Evolutionary conservation across 768 basidiomycete genomes (phyloP), one percentile per base, ranked within the genome.

Genomic region (Macrolepiota fuliginosa): DNA sequence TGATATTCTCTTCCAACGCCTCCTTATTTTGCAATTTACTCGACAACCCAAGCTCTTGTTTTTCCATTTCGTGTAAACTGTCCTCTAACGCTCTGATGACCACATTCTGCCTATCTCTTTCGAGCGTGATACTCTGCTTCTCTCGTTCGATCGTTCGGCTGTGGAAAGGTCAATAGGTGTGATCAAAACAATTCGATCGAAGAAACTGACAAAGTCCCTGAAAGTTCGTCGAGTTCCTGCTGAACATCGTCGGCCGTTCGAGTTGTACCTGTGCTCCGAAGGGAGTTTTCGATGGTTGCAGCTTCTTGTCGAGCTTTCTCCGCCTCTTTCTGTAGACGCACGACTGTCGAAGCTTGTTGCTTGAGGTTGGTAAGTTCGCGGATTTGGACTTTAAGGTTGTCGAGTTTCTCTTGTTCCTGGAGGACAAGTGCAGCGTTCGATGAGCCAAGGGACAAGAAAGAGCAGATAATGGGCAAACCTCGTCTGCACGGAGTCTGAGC

Each of bases 221-320:
- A 78, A 24, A 96, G 70, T 1, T 75, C 73, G 58, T 90, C 85
- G 5, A 97, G 77, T 68, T 97, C 89, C 25, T 67, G 74, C 71
- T 98, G 91, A 15, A 98, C 89, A 51, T 96, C 94, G 50, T 94
- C 91, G 0, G 85, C 83, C 1, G 95, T 94, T 73, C 87, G 92
- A 13, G 84, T 82, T 36, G 89, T 90, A 1, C 95, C 96, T 1
- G 87, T 87, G 6, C 81, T 74, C 19, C 81, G 75, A 15, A 99
- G 80, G 51, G 90, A 85, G 51, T 76, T 75, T 72, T 97, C 92
- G 49, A 94, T 76, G 51, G 78, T 75, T 9, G 71, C 63, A 49
- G 90, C 83, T 40, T 94, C 92, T 45, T 81, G 75, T 56, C 81
- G 78, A 17, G 93, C 79, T 13, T 78, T 78, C 56, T 83, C 79